phyloP scores from a whole-genome alignment of 1,139 yeast species.

The Hansenula sp. region DNA sequence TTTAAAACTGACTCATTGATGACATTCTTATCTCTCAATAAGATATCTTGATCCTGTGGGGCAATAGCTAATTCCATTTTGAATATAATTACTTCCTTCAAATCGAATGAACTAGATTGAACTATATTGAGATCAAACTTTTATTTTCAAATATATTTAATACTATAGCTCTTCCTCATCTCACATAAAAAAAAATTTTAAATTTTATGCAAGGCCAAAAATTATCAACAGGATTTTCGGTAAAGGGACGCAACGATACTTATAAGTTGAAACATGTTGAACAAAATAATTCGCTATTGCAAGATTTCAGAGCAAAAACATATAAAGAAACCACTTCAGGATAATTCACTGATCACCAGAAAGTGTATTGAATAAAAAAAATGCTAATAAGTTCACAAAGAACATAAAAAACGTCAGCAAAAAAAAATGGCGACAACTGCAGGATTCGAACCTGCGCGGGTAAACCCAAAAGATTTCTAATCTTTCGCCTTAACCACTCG shows the following conservation, averaged over 20 bases:
- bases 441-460: constrained; percentile 48
- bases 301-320: too few relatives aligned
- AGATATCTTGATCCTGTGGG: constrained; percentile 67
- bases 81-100: background rate
- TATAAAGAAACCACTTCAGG: too few relatives aligned
- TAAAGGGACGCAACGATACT: too few relatives aligned
- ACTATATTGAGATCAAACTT: background rate
- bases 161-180: constrained; percentile 1
- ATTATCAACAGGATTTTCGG: constrained; percentile 1
- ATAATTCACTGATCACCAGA: too few relatives aligned
- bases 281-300: too few relatives aligned
- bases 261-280: too few relatives aligned
- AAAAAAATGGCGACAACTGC: constrained; percentile 37
- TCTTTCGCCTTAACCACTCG: constrained; percentile 55
- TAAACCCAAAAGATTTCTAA: constrained; percentile 48
- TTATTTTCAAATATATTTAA: too few relatives aligned
- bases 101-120: too few relatives aligned
- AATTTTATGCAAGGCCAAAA: constrained; percentile 1
- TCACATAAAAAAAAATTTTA: constrained; percentile 2
- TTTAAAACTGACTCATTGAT: constrained; percentile 60
- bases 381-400: background rate
- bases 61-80: constrained; percentile 62
- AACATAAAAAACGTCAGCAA: background rate
- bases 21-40: constrained; percentile 71
- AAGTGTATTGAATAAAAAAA: too few relatives aligned